Evolutionary conservation across 116 monocot genomes (phyloP).

Genomic region (Phalaenopsis hybrid): DNA sequence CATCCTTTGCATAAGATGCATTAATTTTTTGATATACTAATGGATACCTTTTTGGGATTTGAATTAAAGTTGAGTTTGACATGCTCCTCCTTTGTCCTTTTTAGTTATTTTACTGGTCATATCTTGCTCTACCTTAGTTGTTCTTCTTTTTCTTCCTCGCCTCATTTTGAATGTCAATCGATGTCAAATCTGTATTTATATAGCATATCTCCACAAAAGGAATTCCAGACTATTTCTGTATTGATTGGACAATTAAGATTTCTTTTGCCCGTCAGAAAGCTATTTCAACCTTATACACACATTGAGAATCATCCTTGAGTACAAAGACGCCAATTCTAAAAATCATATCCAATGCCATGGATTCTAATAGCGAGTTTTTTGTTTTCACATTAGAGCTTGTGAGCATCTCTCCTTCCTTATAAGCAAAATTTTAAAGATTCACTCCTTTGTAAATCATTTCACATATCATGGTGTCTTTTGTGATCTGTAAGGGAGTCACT

Average conservation of each 20-base stretch:
- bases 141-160: not conserved
- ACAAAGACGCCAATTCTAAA: not conserved
- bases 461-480: not conserved
- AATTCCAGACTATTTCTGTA: not conserved
- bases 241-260: not conserved
- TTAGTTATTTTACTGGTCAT: not conserved
- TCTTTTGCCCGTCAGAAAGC: not conserved
- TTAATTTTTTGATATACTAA: not conserved
- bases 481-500: not conserved
- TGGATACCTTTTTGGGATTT: not conserved
- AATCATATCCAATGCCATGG: not conserved
- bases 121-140: not conserved
- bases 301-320: not conserved
- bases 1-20: not conserved
- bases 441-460: not conserved
- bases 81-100: not conserved
- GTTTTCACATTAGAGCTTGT: not conserved
- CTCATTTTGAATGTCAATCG: not conserved
- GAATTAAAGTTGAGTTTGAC: not conserved
- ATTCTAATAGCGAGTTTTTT: not conserved
- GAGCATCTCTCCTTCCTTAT: not conserved
- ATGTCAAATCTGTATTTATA: not conserved
- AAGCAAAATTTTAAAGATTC: not conserved
- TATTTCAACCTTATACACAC: not conserved
- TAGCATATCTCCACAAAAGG: not conserved